Evolutionary conservation across 169 alveolate genomes (phyloP).

Genomic region (Plasmodium knowlesi): DNA sequence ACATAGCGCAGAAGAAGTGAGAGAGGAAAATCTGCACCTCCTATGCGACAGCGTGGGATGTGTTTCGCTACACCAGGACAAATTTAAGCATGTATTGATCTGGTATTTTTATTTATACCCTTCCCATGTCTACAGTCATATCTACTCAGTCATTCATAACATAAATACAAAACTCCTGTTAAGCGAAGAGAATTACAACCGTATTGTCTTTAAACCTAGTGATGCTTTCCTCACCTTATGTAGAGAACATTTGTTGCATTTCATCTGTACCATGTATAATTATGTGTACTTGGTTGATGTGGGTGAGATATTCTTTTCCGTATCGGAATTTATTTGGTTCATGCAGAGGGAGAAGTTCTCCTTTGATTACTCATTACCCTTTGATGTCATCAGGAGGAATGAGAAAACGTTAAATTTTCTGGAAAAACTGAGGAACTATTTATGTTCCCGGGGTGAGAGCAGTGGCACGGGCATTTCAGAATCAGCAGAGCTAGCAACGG

Average conservation of each 20-base stretch:
- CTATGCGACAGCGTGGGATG: not conserved
- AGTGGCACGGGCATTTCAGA: not conserved
- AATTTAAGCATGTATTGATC: not conserved
- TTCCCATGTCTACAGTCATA: not conserved
- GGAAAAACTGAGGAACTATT: not conserved
- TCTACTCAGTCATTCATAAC: slow-evolving; percentile 10
- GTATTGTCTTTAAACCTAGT: not conserved
- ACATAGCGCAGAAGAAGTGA: not conserved
- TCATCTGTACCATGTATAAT: slow-evolving; percentile 18
- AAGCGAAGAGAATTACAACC: slow-evolving; percentile 14
- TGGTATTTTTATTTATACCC: slow-evolving; percentile 13
- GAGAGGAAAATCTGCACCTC: slow-evolving; percentile 26
- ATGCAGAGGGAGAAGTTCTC: not conserved
- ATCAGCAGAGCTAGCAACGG: not conserved
- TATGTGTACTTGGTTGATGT: slow-evolving; percentile 31
- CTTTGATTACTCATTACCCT: not conserved
- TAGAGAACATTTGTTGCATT: slow-evolving; percentile 5
- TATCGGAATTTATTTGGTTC: slow-evolving; percentile 7
- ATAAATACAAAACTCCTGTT: slow-evolving; percentile 31
- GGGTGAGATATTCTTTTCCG: not conserved
- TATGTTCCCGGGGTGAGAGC: not conserved
- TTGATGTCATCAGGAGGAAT: slow-evolving; percentile 21
- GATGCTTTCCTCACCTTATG: not conserved
- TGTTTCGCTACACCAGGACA: not conserved
- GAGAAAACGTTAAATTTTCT: slow-evolving; percentile 1